Conservation (phyloP, 2,329 filamentous ascomycete genomes). For the Samsoniella hepiali region DNA sequence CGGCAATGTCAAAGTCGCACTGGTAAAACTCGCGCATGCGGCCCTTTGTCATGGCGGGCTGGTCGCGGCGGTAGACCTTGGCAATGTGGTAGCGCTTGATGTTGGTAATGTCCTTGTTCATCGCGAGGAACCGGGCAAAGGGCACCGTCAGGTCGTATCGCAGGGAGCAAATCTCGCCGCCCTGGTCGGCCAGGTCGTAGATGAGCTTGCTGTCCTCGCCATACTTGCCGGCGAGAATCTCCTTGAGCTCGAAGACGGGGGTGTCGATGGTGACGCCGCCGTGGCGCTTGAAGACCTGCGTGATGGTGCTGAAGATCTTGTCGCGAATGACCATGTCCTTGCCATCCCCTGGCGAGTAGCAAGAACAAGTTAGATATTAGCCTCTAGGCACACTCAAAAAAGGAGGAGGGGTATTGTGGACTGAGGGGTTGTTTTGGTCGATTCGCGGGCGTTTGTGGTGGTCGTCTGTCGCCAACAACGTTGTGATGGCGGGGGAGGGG, state of each 20-base stretch:
- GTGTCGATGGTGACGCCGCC: slow-evolving; percentile 78
- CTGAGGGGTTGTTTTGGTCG: not conserved
- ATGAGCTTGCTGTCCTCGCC: slow-evolving; percentile 91
- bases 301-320: slow-evolving; percentile 73
- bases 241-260: slow-evolving; percentile 79
- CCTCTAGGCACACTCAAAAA: not conserved
- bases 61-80: slow-evolving; percentile 63
- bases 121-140: slow-evolving; percentile 88
- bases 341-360: slow-evolving; percentile 55
- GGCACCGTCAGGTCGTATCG: slow-evolving; percentile 87
- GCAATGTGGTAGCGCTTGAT: slow-evolving; percentile 96
- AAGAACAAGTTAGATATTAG: not conserved
- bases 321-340: slow-evolving; percentile 77
- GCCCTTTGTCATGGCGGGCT: slow-evolving; percentile 74
- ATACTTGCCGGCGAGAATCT: slow-evolving; percentile 86
- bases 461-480: not conserved
- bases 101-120: slow-evolving; percentile 77
- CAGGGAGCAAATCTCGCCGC: slow-evolving; percentile 70
- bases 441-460: not conserved
- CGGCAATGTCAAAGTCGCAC: slow-evolving; percentile 95
- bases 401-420: not conserved
- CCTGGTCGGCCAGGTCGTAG: slow-evolving; percentile 83
- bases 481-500: slow-evolving; percentile 11
- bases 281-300: slow-evolving; percentile 78
- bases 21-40: slow-evolving; percentile 96